Evolutionary conservation across 2,329 filamentous ascomycete species (phyloP).

Genomic region (Xylariaceae sp.): DNA sequence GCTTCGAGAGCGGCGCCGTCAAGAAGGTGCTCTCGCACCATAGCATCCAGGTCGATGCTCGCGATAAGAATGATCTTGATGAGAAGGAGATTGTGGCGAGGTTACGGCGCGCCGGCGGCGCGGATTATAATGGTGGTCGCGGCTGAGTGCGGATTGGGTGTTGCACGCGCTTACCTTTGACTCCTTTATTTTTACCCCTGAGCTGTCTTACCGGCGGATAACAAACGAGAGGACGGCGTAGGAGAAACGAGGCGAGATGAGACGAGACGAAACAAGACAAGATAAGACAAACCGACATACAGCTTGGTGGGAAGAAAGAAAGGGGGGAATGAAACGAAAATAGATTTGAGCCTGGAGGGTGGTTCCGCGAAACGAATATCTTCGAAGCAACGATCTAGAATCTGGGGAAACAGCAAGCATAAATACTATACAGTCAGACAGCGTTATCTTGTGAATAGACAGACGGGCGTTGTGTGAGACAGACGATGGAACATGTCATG

Average conservation of each 20-base stretch:
- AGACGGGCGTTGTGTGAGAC: neutral
- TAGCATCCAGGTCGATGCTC: conserved; percentile 59
- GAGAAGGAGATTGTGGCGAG: conserved; percentile 56
- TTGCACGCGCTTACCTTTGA: neutral
- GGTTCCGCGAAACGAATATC: conserved; percentile 1
- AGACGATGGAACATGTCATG: neutral
- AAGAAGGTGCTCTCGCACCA: conserved; percentile 60
- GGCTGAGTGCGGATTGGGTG: conserved; percentile 36
- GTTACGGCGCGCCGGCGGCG: conserved; percentile 61
- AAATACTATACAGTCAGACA: conserved; percentile 19
- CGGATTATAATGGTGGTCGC: conserved; percentile 64
- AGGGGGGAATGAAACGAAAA: neutral
- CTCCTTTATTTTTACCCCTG: neutral
- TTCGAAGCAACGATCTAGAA: neutral
- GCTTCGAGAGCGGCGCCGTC: conserved; percentile 61
- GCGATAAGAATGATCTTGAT: conserved; percentile 55
- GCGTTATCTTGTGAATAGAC: neutral
- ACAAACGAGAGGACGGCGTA: neutral
- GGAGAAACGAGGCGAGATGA: neutral
- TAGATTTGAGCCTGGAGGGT: neutral
- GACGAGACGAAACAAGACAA: neutral
- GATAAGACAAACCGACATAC: neutral
- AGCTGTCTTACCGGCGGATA: neutral
- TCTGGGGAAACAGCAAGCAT: conserved; percentile 8
- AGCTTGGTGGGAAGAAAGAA: neutral